These are phyloP conservation scores for Zasmidium cellare DNA, from an alignment of 2,329 filamentous ascomycete species.

Conservation along the genomic window DNA sequence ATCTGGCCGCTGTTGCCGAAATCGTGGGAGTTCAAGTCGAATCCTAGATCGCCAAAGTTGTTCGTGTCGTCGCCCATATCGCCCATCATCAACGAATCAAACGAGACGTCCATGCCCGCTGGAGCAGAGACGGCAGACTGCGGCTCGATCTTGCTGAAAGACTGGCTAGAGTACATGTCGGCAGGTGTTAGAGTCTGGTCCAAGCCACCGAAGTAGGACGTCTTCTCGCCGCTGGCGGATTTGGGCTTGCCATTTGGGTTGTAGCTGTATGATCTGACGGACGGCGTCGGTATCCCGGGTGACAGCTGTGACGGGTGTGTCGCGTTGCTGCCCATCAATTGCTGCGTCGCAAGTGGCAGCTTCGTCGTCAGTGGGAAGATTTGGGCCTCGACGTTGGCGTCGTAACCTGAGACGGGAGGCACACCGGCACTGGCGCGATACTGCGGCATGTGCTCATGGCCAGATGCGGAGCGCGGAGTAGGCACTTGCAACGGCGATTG, in stretches of 20 bases:
- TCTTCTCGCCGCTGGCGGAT: background rate
- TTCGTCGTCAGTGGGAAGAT: constrained; percentile 48
- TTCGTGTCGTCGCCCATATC: constrained; percentile 4
- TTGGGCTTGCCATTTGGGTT: constrained; percentile 33
- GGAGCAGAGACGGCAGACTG: constrained; percentile 17
- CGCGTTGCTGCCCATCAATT: constrained; percentile 44
- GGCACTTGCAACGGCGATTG: background rate
- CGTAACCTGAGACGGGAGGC: background rate
- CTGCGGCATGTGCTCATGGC: background rate
- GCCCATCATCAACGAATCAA: constrained; percentile 3
- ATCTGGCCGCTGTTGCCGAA: constrained; percentile 18
- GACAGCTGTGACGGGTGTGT: constrained; percentile 18
- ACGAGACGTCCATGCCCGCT: constrained; percentile 14
- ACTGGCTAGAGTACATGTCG: background rate
- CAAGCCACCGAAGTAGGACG: constrained; percentile 11
- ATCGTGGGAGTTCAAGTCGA: constrained; percentile 5
- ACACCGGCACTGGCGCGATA: background rate
- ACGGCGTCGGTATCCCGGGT: constrained; percentile 17
- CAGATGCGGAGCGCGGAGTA: background rate
- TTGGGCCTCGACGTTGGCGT: constrained; percentile 5
- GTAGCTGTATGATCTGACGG: constrained; percentile 22
- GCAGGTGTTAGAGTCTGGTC: constrained; percentile 18
- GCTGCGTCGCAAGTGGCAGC: constrained; percentile 55
- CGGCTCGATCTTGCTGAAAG: constrained; percentile 12
- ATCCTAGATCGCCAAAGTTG: constrained; percentile 7